Evolutionary conservation across 176 grass and related monocot genomes (phyloP).

Genomic region (Carex parvula): DNA sequence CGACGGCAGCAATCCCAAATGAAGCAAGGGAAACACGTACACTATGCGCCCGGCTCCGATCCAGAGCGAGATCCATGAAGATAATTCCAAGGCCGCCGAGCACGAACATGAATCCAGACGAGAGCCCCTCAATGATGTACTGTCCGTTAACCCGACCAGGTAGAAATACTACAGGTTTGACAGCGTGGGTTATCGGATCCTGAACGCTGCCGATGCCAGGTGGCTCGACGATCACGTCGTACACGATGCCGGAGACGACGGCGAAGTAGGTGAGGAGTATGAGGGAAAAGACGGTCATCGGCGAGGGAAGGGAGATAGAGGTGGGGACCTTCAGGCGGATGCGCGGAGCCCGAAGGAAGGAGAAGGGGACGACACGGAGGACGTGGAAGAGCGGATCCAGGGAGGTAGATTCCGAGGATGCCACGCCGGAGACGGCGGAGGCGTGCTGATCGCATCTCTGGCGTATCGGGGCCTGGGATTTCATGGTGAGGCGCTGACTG

Average conservation of each 20-base stretch:
- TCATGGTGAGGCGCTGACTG: constrained; percentile 17
- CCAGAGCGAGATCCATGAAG: constrained; percentile 79
- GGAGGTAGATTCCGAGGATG: constrained; percentile 40
- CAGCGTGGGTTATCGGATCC: constrained; percentile 69
- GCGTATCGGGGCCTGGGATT: constrained; percentile 19
- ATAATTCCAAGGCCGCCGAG: constrained; percentile 80
- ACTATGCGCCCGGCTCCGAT: constrained; percentile 70
- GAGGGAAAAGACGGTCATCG: constrained; percentile 72
- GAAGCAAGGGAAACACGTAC: constrained; percentile 65
- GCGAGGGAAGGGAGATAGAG: constrained; percentile 65
- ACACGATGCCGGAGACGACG: constrained; percentile 84
- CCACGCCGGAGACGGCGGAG: constrained; percentile 24
- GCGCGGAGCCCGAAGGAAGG: constrained; percentile 74
- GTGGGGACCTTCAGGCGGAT: constrained; percentile 86
- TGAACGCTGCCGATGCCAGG: constrained; percentile 79
- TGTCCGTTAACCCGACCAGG: constrained; percentile 82
- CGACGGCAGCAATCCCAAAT: constrained; percentile 46
- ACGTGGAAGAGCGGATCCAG: constrained; percentile 67
- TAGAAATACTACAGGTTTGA: constrained; percentile 88
- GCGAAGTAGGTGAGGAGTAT: constrained; percentile 91
- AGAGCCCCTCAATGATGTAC: constrained; percentile 99
- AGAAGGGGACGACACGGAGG: constrained; percentile 65
- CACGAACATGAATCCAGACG: constrained; percentile 94
- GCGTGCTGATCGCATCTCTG: constrained; percentile 51
- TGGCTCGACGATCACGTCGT: constrained; percentile 92